phyloP scores from a whole-genome alignment of 768 basidiomycete genomes.

The Pleurotus salmoneostramineus region DNA sequence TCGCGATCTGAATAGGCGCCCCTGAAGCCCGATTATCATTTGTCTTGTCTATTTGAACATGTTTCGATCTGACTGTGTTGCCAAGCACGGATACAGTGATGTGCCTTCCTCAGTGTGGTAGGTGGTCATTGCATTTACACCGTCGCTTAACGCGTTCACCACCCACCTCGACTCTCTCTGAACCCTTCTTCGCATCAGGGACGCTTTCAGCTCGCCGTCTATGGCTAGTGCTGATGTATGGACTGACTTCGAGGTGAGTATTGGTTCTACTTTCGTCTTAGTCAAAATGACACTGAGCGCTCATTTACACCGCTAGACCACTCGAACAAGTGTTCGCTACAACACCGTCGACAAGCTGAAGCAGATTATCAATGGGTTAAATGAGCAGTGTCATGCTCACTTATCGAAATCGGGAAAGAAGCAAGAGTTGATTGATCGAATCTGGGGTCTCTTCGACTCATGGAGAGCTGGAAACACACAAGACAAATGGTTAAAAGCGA shows the following conservation, averaged over 20 bases:
- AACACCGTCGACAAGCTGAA: conserved; percentile 88
- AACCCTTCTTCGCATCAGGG: conserved; percentile 2
- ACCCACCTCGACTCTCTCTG: not conserved
- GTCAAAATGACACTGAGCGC: not conserved
- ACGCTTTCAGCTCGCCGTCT: conserved; percentile 12
- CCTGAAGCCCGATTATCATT: not conserved
- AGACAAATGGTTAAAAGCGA: conserved; percentile 70
- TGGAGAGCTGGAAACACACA: conserved; percentile 55
- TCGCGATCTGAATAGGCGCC: conserved; percentile 6
- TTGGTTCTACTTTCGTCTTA: conserved; percentile 11
- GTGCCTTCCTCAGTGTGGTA: not conserved
- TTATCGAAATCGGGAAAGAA: conserved; percentile 81
- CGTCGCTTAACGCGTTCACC: not conserved
- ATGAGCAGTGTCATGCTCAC: conserved; percentile 69
- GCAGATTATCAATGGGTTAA: conserved; percentile 72
- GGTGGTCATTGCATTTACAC: not conserved
- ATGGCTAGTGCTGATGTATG: conserved; percentile 67
- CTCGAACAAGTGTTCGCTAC: conserved; percentile 66
- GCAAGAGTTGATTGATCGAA: conserved; percentile 81
- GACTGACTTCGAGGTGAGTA: conserved; percentile 70
- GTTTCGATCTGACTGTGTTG: not conserved
- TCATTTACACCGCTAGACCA: conserved; percentile 37
- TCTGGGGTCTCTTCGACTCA: conserved; percentile 50
- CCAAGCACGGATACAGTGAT: not conserved
- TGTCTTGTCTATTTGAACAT: not conserved